Evolutionary conservation across 2,329 filamentous ascomycete species (phyloP), one percentile per base, ranked within the genome.

Genomic region (Raffaelea ambrosiae): DNA sequence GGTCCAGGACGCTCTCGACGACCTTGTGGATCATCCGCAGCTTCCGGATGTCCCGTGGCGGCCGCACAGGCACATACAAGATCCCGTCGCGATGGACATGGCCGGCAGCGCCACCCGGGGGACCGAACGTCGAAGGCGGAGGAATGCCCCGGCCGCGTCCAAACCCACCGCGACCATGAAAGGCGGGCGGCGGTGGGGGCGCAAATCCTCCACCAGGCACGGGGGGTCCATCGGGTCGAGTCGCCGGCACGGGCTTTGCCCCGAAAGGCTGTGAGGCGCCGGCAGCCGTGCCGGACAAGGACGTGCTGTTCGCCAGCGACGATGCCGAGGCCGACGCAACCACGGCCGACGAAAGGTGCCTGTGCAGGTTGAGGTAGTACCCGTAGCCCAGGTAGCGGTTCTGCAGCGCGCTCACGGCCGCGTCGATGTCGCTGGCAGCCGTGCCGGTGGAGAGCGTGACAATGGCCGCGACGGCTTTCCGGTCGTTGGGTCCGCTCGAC

Each of bases 1-100:
- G 81, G 20, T 81, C 79, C 9, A 96, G 69, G 0, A 97, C 72
- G 3, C 77, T 76, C 59, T 97, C 91, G 31, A 95, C 76, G 0
- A 89, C 86, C 61, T 85, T 90, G 67, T 97, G 91, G 51, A 97
- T 94, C 40, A 94, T 74, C 49, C 83, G 83, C 1, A 96, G 70
- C 52, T 85, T 84, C 54, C 81, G 84, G 44, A 95, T 76, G 56
- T 96, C 86, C 5, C 77, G 74, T 2, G 91, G 91, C 7, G 84
- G 74, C 52, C 80, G 79, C 13, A 95, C 84, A 2, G 83, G 81
- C 23, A 90, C 83, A 55, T 87, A 78, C 7, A 78, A 69, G 18
- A 84, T 65, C 3, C 64, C 69, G 38, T 67, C 58, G 48, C 74
- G 66, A 52, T 64, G 68, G 13, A 59, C 51, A 16, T 62, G 59